Conservation (phyloP, 2,329 filamentous ascomycete species). For the Aspergillus sergii region DNA sequence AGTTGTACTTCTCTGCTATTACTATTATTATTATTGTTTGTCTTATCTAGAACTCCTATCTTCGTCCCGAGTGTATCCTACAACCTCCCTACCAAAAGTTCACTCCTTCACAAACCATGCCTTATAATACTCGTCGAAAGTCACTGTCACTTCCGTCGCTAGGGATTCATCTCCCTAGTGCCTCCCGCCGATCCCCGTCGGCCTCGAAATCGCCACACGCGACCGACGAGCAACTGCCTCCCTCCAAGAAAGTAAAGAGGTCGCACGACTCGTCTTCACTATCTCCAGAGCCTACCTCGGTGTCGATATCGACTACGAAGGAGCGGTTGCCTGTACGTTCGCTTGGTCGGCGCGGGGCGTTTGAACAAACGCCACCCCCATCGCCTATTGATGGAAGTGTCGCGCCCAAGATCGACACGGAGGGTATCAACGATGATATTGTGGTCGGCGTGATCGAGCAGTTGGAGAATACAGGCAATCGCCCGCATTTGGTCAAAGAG, state of each 20-base stretch:
- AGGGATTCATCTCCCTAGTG: conserved; percentile 78
- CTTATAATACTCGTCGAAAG: conserved; percentile 96
- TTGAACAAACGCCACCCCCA: conserved; percentile 77
- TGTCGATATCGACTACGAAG: conserved; percentile 34
- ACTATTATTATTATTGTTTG: conserved; percentile 12
- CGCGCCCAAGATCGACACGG: conserved; percentile 69
- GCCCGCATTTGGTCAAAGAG: conserved; percentile 93
- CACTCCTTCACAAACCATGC: conserved; percentile 58
- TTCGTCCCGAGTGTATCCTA: conserved; percentile 10
- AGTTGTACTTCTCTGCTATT: not conserved
- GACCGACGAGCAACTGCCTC: conserved; percentile 54
- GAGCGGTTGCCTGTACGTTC: conserved; percentile 25
- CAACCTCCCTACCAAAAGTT: not conserved
- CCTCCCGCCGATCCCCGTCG: conserved; percentile 61
- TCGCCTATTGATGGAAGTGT: conserved; percentile 62
- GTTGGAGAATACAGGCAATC: conserved; percentile 84
- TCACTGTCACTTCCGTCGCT: conserved; percentile 89
- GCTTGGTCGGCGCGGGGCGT: conserved; percentile 50
- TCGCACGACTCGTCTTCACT: conserved; percentile 62
- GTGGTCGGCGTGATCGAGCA: conserved; percentile 88
- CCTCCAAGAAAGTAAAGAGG: conserved; percentile 75
- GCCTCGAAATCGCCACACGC: conserved; percentile 66
- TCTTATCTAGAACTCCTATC: conserved; percentile 8
- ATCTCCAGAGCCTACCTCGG: conserved; percentile 40
- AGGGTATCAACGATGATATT: conserved; percentile 90